Evolutionary conservation across 768 basidiomycete species (phyloP).

Genomic region (Rhodosporidiobolus odoratus): DNA sequence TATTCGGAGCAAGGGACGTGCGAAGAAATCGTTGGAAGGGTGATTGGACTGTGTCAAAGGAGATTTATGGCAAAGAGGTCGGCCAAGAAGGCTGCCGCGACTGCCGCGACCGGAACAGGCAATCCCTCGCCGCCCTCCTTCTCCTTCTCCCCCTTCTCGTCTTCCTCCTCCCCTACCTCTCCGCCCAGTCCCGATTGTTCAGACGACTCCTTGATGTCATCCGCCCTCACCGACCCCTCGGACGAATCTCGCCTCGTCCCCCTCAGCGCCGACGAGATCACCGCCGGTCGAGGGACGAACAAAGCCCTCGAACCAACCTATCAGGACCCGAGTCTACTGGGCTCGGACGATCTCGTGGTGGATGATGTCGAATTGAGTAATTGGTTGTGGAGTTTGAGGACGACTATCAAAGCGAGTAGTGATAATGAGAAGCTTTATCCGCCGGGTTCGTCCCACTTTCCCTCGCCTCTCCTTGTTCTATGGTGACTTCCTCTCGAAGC

Average conservation of each 20-base stretch:
- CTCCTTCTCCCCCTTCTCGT: neutral
- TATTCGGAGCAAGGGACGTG: constrained; percentile 46
- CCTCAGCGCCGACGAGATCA: constrained; percentile 35
- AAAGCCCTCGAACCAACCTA: constrained; percentile 39
- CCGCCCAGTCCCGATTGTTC: neutral
- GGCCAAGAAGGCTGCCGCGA: neutral
- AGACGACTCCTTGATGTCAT: neutral
- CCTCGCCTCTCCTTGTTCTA: no score
- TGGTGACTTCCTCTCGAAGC: no score
- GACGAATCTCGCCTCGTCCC: constrained; percentile 33
- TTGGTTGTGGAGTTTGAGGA: constrained; percentile 46
- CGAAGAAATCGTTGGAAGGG: constrained; percentile 48
- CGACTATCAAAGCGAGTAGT: constrained; percentile 48
- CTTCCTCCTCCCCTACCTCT: neutral
- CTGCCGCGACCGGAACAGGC: neutral
- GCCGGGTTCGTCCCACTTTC: constrained; percentile 38
- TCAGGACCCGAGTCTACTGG: constrained; percentile 36
- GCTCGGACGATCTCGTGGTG: constrained; percentile 13
- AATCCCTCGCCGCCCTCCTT: neutral
- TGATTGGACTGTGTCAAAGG: constrained; percentile 45
- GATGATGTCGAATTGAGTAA: constrained; percentile 42
- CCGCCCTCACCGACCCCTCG: constrained; percentile 16
- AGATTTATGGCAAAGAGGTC: constrained; percentile 29
- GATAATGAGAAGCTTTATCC: constrained; percentile 48
- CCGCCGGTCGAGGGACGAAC: constrained; percentile 37